Evolutionary conservation across 306 rosid species (phyloP).

Genomic region (Cucumis cinereus): DNA sequence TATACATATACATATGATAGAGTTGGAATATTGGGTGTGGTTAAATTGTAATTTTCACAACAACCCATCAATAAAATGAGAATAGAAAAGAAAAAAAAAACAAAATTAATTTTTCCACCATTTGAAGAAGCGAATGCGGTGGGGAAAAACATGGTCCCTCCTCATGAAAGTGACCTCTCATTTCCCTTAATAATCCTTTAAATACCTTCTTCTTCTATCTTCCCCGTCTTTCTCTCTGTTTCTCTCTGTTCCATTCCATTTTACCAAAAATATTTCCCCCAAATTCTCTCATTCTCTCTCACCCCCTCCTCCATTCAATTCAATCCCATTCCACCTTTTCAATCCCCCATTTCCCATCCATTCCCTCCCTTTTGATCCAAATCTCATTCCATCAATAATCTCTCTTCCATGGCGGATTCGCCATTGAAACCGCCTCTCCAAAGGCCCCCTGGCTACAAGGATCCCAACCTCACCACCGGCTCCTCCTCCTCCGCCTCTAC

Average conservation of each 20-base stretch:
- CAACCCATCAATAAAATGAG: too few species aligned
- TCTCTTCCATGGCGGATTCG: constrained; percentile 19
- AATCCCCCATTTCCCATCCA: not conserved
- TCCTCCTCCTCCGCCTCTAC: not conserved
- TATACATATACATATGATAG: too few species aligned
- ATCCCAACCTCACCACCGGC: constrained; percentile 6
- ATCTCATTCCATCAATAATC: not conserved
- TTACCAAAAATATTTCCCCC: not conserved
- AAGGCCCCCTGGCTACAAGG: constrained; percentile 63
- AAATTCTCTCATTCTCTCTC: not conserved
- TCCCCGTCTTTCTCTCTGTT: not conserved
- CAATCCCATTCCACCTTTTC: not conserved
- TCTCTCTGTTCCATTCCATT: not conserved
- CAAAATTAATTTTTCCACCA: too few species aligned
- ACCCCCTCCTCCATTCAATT: not conserved
- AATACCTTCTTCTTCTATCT: not conserved
- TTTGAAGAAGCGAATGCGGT: too few species aligned
- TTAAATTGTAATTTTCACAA: too few species aligned
- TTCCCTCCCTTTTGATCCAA: not conserved
- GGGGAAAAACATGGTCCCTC: too few species aligned
- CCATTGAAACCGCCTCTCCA: constrained; percentile 32
- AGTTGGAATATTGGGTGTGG: too few species aligned
- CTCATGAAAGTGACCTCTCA: not conserved
- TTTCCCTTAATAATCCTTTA: not conserved
- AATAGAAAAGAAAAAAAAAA: too few species aligned